phyloP scores from a whole-genome alignment of 1,139 yeast species.

The Schwanniomyces etchellsii region DNA sequence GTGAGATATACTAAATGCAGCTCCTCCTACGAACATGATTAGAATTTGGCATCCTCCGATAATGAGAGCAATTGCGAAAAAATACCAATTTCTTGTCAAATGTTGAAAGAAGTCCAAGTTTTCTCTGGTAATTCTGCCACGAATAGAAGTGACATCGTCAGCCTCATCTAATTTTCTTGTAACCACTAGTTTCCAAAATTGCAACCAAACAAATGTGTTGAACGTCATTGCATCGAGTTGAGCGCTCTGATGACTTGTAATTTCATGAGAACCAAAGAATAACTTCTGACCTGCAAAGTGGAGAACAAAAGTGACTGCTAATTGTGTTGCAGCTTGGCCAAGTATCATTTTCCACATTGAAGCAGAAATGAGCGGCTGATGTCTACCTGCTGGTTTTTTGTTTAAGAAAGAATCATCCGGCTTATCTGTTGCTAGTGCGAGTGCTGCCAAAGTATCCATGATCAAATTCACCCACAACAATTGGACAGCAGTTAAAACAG shows the following conservation, averaged over 20 bases:
- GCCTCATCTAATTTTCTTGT: constrained; percentile 91
- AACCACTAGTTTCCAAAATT: constrained; percentile 87
- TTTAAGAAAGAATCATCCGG: constrained; percentile 79
- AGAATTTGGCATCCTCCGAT: constrained; percentile 82
- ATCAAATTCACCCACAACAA: constrained; percentile 94
- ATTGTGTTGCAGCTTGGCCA: constrained; percentile 78
- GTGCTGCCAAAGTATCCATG: constrained; percentile 97
- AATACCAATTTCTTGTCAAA: constrained; percentile 75
- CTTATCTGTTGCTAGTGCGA: constrained; percentile 96
- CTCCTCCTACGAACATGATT: constrained; percentile 96
- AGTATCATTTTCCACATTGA: constrained; percentile 99
- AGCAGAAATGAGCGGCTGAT: constrained; percentile 72
- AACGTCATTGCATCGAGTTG: constrained; percentile 82
- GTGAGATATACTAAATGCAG: constrained; percentile 77
- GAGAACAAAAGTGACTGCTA: constrained; percentile 68
- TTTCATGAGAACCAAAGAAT: constrained; percentile 41
- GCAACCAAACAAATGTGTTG: constrained; percentile 97
- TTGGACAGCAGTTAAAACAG: constrained; percentile 96
- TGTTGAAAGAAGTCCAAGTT: constrained; percentile 82
- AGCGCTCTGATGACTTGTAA: constrained; percentile 42
- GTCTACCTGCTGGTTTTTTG: constrained; percentile 80
- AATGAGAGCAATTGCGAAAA: constrained; percentile 60
- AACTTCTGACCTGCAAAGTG: constrained; percentile 72
- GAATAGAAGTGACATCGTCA: constrained; percentile 53
- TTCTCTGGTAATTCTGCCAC: constrained; percentile 50